Evolutionary conservation across 768 basidiomycete species (phyloP).

Genomic region (Pluteus cervinus): DNA sequence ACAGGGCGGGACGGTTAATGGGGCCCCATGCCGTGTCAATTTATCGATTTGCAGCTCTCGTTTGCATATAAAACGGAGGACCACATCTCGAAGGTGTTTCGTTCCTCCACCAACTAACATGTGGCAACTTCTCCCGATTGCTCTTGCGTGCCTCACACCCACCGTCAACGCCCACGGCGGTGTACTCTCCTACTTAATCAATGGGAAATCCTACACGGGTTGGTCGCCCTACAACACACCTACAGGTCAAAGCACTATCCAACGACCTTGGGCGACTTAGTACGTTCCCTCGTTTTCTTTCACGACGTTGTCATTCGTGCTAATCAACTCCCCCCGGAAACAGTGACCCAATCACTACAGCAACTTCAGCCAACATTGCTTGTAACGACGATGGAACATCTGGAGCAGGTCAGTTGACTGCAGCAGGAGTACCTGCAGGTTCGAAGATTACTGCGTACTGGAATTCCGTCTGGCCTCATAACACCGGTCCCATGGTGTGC

Average conservation of each 20-base stretch:
- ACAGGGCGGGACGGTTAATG: too few species aligned
- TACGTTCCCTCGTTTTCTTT: slow-evolving; percentile 13
- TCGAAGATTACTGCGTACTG: slow-evolving; percentile 37
- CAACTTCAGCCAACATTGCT: slow-evolving; percentile 31
- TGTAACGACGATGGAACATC: slow-evolving; percentile 41
- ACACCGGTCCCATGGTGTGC: slow-evolving; percentile 36
- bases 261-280: slow-evolving; percentile 40
- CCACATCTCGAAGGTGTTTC: too few species aligned
- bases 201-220: slow-evolving; percentile 32
- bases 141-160: slow-evolving; percentile 22
- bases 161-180: slow-evolving; percentile 35
- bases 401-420: slow-evolving; percentile 35
- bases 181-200: slow-evolving; percentile 34
- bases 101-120: too few species aligned
- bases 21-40: too few species aligned
- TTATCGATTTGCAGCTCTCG: too few species aligned
- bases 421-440: slow-evolving; percentile 35
- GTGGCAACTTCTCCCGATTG: slow-evolving; percentile 22
- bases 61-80: too few species aligned
- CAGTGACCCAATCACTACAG: slow-evolving; percentile 35
- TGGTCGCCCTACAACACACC: slow-evolving; percentile 38
- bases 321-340: not conserved
- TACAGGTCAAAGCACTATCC: slow-evolving; percentile 33
- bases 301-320: not conserved
- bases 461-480: slow-evolving; percentile 40